Evolutionary conservation across 305 asterid genomes (phyloP).

Genomic region (Plantago rigida): DNA sequence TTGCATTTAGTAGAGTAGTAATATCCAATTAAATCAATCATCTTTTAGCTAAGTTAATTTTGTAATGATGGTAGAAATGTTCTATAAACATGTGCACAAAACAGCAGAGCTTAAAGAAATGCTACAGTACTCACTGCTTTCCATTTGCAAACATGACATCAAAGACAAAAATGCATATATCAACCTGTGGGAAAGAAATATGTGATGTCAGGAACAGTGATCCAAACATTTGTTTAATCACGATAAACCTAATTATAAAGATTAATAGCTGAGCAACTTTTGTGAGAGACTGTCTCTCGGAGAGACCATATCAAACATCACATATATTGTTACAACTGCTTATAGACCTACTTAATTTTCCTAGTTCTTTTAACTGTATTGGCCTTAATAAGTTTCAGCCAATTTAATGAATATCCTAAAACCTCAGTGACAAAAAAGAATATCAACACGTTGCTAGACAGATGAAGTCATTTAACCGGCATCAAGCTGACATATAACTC

Average conservation of each 20-base stretch:
- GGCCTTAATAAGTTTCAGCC: no score
- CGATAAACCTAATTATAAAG: background rate
- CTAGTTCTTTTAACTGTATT: background rate
- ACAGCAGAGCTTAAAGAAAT: slow-evolving; percentile 18
- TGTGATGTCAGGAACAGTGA: slow-evolving; percentile 24
- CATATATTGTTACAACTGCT: background rate
- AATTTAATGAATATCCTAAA: no score
- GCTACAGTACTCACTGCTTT: slow-evolving; percentile 50
- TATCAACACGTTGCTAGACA: background rate
- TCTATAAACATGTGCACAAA: slow-evolving; percentile 16
- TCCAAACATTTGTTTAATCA: background rate
- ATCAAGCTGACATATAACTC: background rate
- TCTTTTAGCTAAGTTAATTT: slow-evolving; percentile 6
- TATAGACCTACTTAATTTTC: background rate
- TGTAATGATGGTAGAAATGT: slow-evolving; percentile 2
- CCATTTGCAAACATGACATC: slow-evolving; percentile 84
- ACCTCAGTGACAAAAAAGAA: background rate
- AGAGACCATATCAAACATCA: no score
- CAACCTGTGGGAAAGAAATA: slow-evolving; percentile 53
- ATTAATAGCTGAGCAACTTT: background rate
- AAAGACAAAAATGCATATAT: slow-evolving; percentile 69
- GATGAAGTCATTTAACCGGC: background rate
- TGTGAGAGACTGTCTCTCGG: no score
- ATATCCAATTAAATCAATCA: slow-evolving; percentile 5
- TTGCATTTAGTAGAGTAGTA: background rate